phyloP scores from a whole-genome alignment of 2,329 filamentous ascomycete species.

The Fonsecaea nubica region DNA sequence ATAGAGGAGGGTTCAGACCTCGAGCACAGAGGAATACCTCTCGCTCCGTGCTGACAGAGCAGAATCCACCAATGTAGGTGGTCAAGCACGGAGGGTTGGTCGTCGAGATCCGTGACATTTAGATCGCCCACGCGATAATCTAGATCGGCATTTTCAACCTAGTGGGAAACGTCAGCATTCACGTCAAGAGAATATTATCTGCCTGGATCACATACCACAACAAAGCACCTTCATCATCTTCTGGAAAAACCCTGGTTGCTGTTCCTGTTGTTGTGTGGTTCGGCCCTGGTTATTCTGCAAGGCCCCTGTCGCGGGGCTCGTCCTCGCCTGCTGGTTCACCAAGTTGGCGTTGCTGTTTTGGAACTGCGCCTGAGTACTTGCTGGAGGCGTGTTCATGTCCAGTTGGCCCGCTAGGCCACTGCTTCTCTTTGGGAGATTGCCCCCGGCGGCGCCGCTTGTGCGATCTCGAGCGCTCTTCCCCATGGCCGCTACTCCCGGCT shows the following conservation, averaged over 20 bases:
- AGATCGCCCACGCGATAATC: neutral
- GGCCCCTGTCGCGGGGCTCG: constrained; percentile 62
- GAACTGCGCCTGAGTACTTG: constrained; percentile 94
- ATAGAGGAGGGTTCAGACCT: neutral
- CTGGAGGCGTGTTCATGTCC: constrained; percentile 82
- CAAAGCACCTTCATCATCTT: constrained; percentile 93
- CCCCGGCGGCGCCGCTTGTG: constrained; percentile 73
- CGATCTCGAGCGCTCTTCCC: constrained; percentile 70
- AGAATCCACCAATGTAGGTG: neutral
- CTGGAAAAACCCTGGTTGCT: constrained; percentile 77
- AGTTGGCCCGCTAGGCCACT: constrained; percentile 47
- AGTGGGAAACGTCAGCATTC: constrained; percentile 7
- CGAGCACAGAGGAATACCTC: constrained; percentile 3
- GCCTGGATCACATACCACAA: constrained; percentile 67
- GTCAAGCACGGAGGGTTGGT: neutral
- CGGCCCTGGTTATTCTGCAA: constrained; percentile 61
- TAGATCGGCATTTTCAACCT: constrained; percentile 18
- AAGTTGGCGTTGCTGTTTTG: constrained; percentile 93
- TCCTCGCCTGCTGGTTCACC: constrained; percentile 66
- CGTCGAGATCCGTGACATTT: neutral
- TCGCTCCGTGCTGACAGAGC: neutral
- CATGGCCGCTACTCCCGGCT: constrained; percentile 64
- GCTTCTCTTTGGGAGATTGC: constrained; percentile 40
- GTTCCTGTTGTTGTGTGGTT: constrained; percentile 66
- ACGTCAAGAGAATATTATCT: neutral